Conservation (phyloP, 192 early-diverging fungal genomes). For the Coemansia sp. region DNA sequence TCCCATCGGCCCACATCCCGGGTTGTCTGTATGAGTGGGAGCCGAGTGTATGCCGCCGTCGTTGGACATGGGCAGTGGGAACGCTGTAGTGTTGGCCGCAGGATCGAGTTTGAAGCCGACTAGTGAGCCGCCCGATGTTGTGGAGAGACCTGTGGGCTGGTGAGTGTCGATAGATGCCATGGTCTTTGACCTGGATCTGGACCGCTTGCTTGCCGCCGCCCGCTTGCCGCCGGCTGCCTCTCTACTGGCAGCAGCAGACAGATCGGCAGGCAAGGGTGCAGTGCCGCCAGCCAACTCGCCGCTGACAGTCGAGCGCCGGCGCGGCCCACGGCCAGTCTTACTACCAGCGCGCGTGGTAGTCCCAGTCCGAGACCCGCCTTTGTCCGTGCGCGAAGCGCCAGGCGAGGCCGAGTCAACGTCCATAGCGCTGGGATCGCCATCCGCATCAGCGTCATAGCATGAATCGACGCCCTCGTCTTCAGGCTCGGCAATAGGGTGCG, state of each 20-base stretch:
- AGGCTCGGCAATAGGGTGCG: slow-evolving; percentile 37
- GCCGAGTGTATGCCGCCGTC: slow-evolving; percentile 41
- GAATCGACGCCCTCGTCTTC: slow-evolving; percentile 13
- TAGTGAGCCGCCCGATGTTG: background rate
- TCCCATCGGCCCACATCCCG: slow-evolving; percentile 7
- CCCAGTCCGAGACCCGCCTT: background rate
- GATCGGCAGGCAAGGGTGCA: background rate
- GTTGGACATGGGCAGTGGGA: slow-evolving; percentile 8
- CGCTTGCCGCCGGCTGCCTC: slow-evolving; percentile 16
- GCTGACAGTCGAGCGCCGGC: slow-evolving; percentile 16
- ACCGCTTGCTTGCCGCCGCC: slow-evolving; percentile 12
- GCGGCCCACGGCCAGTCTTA: background rate
- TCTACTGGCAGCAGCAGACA: background rate
- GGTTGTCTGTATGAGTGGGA: slow-evolving; percentile 14
- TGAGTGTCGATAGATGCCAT: background rate
- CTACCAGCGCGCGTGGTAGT: background rate
- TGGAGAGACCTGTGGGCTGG: background rate
- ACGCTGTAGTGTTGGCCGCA: background rate
- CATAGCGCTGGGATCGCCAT: slow-evolving; percentile 16
- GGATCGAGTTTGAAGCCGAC: slow-evolving; percentile 5
- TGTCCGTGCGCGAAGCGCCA: background rate
- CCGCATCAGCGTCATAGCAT: slow-evolving; percentile 15
- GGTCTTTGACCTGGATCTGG: slow-evolving; percentile 25
- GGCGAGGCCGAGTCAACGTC: background rate
- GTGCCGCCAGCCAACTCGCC: background rate